Conservation (phyloP, 1,284 basidiomycete species). For the Cutaneotrichosporon sp. region DNA sequence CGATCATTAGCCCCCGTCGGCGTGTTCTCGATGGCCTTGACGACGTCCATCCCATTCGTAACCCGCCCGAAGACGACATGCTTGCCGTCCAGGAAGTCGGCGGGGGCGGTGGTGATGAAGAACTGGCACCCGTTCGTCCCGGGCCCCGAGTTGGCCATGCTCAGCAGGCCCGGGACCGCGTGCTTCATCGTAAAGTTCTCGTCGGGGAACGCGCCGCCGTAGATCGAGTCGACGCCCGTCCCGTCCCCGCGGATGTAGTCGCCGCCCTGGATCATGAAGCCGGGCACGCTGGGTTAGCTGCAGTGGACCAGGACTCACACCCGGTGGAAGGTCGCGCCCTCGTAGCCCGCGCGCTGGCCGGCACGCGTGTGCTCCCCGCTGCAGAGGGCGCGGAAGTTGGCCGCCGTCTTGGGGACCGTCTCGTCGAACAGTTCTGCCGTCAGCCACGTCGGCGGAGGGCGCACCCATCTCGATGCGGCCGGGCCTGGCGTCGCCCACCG, state of each 20-base stretch:
- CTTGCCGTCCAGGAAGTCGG: conserved; percentile 91
- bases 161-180: conserved; percentile 14
- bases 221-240: conserved; percentile 51
- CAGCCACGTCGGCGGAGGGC: neutral
- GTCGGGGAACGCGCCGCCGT: conserved; percentile 35
- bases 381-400: conserved; percentile 23
- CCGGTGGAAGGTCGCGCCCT: conserved; percentile 20
- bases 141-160: conserved; percentile 77
- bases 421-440: conserved; percentile 24
- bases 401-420: conserved; percentile 16
- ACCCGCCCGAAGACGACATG: conserved; percentile 93
- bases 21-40: conserved; percentile 90
- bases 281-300: conserved; percentile 30
- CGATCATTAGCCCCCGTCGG: conserved; percentile 69
- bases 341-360: conserved; percentile 4
- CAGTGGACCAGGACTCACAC: conserved; percentile 11
- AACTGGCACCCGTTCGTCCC: conserved; percentile 94
- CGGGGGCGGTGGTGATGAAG: conserved; percentile 93
- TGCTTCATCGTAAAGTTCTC: conserved; percentile 26
- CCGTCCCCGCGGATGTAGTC: conserved; percentile 58
- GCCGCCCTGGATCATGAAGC: conserved; percentile 80
- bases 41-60: conserved; percentile 79
- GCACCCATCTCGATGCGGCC: conserved; percentile 20
- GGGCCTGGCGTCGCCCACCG: conserved; percentile 3
- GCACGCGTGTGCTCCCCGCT: conserved; percentile 1